These are phyloP conservation scores for Colletotrichum tanaceti DNA, from an alignment of 2,329 filamentous ascomycete genomes.

Conservation along the genomic window DNA sequence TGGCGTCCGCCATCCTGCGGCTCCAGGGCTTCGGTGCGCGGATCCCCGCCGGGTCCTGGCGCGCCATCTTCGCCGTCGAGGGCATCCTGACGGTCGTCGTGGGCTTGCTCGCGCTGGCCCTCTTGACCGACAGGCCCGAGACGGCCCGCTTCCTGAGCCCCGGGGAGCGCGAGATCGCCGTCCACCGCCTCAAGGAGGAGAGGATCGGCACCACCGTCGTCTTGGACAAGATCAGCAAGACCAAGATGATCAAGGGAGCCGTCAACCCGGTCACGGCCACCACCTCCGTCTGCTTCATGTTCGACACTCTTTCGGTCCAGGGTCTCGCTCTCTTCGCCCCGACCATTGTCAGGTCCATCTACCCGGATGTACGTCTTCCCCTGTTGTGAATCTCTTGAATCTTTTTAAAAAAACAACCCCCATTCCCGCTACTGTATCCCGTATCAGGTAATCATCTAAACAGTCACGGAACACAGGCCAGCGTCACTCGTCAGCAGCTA, in stretches of 20 bases:
- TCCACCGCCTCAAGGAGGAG: constrained; percentile 75
- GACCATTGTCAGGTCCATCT: constrained; percentile 77
- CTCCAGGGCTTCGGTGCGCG: constrained; percentile 67
- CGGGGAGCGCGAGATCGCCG: constrained; percentile 74
- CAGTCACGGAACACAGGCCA: constrained; percentile 33
- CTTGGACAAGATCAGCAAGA: constrained; percentile 71
- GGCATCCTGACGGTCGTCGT: constrained; percentile 68
- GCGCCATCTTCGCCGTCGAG: constrained; percentile 79
- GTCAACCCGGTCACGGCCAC: constrained; percentile 66
- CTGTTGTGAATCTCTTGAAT: too few species aligned
- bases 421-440: too few species aligned
- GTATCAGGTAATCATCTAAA: too few species aligned
- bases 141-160: constrained; percentile 73
- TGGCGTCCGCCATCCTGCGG: constrained; percentile 65
- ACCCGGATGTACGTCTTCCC: constrained; percentile 57
- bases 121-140: constrained; percentile 74
- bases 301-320: constrained; percentile 65
- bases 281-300: too few species aligned
- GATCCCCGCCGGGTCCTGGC: constrained; percentile 59
- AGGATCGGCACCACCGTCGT: constrained; percentile 70
- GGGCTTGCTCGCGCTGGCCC: constrained; percentile 69
- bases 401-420: too few species aligned
- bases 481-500: constrained; percentile 72
- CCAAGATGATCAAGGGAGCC: constrained; percentile 71
- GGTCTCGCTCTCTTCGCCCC: constrained; percentile 78